Evolutionary conservation across 2,329 filamentous ascomycete species (phyloP), one percentile per base, ranked within the genome.

Genomic region (Aspergillus puulaauensis): DNA sequence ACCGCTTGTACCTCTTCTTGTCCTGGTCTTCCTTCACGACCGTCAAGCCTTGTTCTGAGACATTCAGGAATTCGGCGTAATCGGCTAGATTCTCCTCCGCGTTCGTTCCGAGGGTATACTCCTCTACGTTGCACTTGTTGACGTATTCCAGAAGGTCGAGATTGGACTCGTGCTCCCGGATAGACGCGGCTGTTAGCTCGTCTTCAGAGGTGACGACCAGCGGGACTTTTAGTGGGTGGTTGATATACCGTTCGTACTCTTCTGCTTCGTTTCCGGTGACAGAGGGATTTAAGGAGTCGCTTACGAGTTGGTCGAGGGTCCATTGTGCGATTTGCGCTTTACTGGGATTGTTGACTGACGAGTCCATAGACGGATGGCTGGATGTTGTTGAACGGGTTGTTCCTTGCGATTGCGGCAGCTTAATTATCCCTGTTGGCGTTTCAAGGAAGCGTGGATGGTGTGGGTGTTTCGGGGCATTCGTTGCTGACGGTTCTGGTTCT

Each of bases 1-100:
- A 99, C 9, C 93, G 90, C 77, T 96, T 98, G 75, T 99, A 99
- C 66, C 95, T 82, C 82, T 98, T 97, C 83, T 96, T 98, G 41
- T 84, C 83, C 46, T 87, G 83, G 73, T 98, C 95, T 68, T 96
- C 93, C 45, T 93, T 88, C 1, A 87, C 88, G 14, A 98, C 93
- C 2, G 91, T 96, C 52, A 99, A 77, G 17, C 91, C 91, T 67
- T 96, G 91, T 60, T 95, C 90, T 4, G 84, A 86, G 12, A 95
- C 85, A 44, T 83, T 84, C 56, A 97, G 73, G 68, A 95, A 89
- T 61, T 95, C 90, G 31, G 80, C 80, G 73, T 96, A 97, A 57
- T 90, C 85, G 19, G 83, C 83, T 46, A 88, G 68, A 63, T 92
- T 90, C 57, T 89, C 86, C 56, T 87, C 87, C 4, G 82, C 79